Evolutionary conservation across 2,329 filamentous ascomycete species (phyloP), one percentile per base, ranked within the genome.

Genomic region (Penicillium sp.): DNA sequence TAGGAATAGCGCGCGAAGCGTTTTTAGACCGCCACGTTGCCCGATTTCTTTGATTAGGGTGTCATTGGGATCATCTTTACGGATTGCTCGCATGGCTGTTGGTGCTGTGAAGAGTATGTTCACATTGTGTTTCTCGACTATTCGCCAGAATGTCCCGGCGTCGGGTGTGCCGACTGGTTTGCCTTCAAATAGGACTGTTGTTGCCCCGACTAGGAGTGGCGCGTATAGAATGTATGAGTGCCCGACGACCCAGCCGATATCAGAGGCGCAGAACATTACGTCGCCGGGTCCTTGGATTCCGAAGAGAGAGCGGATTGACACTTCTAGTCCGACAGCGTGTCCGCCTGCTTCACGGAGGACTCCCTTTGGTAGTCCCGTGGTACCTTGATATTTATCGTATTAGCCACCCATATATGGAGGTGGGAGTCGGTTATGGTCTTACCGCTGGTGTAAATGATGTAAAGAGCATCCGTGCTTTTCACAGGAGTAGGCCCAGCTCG

Each of bases 231-330:
- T 96, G 68, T 94, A 97, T 5, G 85, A 88, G 67, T 91, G 85
- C 2, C 90, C 90, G 0, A 94, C 90, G 0, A 92, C 90, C 93
- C 92, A 97, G 26, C 92, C 93, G 50, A 97, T 93, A 66, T 97
- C 92, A 12, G 87, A 90, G 1, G 88, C 87, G 5, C 86, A 89
- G 68, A 90, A 87, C 71, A 88, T 84, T 54, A 95, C 90, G 68
- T 96, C 91, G 0, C 90, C 90, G 0, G 90, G 90, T 0, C 91
- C 90, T 53, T 88, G 85, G 46, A 97, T 85, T 39, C 87, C 86
- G 66, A 96, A 96, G 3, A 95, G 75, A 61, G 93, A 92, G 65
- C 85, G 85, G 60, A 96, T 90, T 9, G 88, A 91, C 26, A 96
- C 78, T 59, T 91, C 85, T 24, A 97, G 75, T 0, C 91, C 91